Percentiles rank a stretch among this genome's conserved stretches.
Conservation (phyloP, 345 rosid genomes). For the Erucastrum elatum region DNA sequence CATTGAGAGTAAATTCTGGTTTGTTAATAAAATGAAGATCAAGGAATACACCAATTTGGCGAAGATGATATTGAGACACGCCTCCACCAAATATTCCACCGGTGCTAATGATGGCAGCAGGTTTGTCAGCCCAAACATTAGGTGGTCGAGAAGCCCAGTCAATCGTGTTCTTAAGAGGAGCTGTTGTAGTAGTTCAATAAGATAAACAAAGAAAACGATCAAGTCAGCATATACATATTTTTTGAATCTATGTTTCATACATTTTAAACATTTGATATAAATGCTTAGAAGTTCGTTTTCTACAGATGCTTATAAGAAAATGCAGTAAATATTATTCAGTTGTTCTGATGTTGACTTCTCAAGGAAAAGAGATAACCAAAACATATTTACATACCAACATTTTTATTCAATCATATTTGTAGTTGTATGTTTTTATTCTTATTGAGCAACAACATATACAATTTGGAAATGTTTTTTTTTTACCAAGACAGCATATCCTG, state of each 20-base stretch:
- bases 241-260: neutral
- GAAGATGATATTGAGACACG: conserved; percentile 68
- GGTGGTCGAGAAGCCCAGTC: conserved; percentile 87
- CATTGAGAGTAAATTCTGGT: conserved; percentile 71
- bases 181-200: conserved; percentile 32
- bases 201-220: neutral
- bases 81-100: conserved; percentile 68
- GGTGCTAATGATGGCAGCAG: conserved; percentile 75
- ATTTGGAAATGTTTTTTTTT: no score
- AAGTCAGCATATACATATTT: neutral
- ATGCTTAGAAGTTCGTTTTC: neutral
- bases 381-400: no score
- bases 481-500: no score
- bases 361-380: no score
- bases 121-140: conserved; percentile 77
- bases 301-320: neutral
- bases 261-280: neutral
- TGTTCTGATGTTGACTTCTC: no score
- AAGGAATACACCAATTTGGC: conserved; percentile 75
- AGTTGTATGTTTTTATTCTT: no score
- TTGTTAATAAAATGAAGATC: conserved; percentile 91
- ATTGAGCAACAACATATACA: no score
- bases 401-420: no score
- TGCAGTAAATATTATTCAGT: neutral
- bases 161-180: conserved; percentile 77